Conservation (phyloP, 1,139 yeast species). For the Hemisphaericaspora xylofermentans region DNA sequence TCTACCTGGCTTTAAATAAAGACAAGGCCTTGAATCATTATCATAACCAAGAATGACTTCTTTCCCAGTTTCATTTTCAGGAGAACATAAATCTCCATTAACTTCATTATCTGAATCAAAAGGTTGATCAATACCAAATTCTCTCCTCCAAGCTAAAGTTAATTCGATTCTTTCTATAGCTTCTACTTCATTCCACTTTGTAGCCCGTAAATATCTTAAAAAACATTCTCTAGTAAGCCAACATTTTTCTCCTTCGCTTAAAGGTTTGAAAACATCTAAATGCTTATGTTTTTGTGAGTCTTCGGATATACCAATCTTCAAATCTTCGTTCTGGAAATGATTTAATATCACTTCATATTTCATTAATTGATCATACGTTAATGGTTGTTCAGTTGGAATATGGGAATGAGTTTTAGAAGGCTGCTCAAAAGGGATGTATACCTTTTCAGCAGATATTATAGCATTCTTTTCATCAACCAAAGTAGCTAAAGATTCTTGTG, state of each 20-base stretch:
- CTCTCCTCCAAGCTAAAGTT: conserved; percentile 50
- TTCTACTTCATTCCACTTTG: conserved; percentile 42
- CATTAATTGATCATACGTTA: conserved; percentile 53
- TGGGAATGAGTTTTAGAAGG: conserved; percentile 44
- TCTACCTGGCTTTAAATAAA: conserved; percentile 49
- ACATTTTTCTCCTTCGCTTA: conserved; percentile 35
- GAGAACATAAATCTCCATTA: conserved; percentile 31
- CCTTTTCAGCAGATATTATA: conserved; percentile 7
- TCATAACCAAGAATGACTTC: conserved; percentile 49
- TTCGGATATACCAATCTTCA: conserved; percentile 41
- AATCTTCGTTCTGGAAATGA: conserved; percentile 54
- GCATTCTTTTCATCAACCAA: conserved; percentile 4
- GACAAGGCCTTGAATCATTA: conserved; percentile 47
- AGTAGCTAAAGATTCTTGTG: neutral
- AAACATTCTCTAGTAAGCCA: conserved; percentile 52
- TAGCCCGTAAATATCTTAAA: conserved; percentile 46
- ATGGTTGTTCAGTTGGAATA: conserved; percentile 50
- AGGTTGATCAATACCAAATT: conserved; percentile 38
- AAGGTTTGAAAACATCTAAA: conserved; percentile 16
- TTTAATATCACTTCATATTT: conserved; percentile 59
- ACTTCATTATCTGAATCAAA: conserved; percentile 35
- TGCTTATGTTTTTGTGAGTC: conserved; percentile 33
- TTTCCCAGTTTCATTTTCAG: conserved; percentile 49
- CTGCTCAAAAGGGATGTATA: conserved; percentile 48
- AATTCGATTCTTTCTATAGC: conserved; percentile 43